Percentiles rank a stretch among this genome's conserved stretches.
Evolutionary conservation across 345 rosid genomes (phyloP).

Genomic region (Populus tremula): DNA sequence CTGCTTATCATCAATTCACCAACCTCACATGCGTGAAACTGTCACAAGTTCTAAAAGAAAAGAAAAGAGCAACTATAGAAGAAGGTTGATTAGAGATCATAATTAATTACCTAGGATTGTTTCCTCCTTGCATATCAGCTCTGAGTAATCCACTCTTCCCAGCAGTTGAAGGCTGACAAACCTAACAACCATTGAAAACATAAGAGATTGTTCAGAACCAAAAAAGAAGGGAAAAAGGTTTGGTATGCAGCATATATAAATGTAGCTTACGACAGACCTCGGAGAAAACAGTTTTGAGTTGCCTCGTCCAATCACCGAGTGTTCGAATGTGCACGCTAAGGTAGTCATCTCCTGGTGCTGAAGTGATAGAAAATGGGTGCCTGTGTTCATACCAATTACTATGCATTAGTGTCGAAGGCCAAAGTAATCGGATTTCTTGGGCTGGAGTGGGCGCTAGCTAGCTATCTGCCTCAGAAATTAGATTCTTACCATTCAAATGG

Average conservation of each 20-base stretch:
- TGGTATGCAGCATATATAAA: neutral
- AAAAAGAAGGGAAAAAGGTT: neutral
- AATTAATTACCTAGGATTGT: slow-evolving; percentile 28
- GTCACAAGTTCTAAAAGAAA: neutral
- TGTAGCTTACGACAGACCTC: slow-evolving; percentile 37
- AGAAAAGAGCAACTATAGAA: neutral
- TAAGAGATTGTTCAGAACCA: neutral
- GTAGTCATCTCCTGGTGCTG: slow-evolving; percentile 84
- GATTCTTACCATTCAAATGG: slow-evolving; percentile 62
- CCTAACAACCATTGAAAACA: slow-evolving; percentile 15
- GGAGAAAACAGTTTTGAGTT: slow-evolving; percentile 68
- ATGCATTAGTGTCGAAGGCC: neutral
- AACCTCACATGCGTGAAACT: neutral
- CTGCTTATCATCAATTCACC: neutral
- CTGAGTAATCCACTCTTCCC: slow-evolving; percentile 67
- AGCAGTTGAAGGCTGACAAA: slow-evolving; percentile 53
- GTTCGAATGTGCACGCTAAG: slow-evolving; percentile 85
- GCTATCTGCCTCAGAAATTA: neutral
- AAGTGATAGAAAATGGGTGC: slow-evolving; percentile 97
- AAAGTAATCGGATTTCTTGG: neutral
- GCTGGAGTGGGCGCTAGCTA: neutral
- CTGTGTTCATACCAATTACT: slow-evolving; percentile 13
- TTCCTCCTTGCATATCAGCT: slow-evolving; percentile 48
- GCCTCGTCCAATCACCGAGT: slow-evolving; percentile 84
- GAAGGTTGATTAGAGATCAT: neutral